Conservation (phyloP, 176 grass and related monocot species). For the Avena sativa region DNA sequence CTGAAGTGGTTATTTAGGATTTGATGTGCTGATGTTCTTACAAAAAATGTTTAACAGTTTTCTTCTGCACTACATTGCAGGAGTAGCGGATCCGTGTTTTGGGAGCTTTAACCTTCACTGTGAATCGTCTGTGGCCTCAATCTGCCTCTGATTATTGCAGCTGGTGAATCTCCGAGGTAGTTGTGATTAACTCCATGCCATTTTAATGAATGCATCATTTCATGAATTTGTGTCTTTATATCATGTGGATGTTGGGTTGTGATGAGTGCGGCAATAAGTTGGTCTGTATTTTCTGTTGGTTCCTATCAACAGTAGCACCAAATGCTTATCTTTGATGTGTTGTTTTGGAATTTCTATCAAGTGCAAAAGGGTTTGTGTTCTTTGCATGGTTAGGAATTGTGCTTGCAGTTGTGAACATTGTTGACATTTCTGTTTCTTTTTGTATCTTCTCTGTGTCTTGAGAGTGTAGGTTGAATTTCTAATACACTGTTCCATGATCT, state of each 20-base stretch:
- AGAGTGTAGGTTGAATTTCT: neutral
- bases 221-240: slow-evolving; percentile 18
- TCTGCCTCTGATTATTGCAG: neutral
- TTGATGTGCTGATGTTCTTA: slow-evolving; percentile 8
- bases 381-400: neutral
- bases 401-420: neutral
- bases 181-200: neutral
- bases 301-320: neutral
- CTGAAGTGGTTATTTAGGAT: neutral
- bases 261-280: neutral
- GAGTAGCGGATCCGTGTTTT: slow-evolving; percentile 20
- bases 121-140: neutral
- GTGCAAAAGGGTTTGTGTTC: neutral
- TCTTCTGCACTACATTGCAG: slow-evolving; percentile 25
- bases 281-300: neutral
- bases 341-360: neutral
- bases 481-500: neutral
- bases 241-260: neutral
- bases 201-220: slow-evolving; percentile 15
- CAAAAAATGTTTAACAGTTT: neutral
- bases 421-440: slow-evolving; percentile 19
- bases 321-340: neutral
- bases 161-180: slow-evolving; percentile 11
- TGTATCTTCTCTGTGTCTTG: neutral
- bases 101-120: neutral